Base-by-base conservation (phyloP, 768 basidiomycete species). In the Astraeus odoratus region DNA sequence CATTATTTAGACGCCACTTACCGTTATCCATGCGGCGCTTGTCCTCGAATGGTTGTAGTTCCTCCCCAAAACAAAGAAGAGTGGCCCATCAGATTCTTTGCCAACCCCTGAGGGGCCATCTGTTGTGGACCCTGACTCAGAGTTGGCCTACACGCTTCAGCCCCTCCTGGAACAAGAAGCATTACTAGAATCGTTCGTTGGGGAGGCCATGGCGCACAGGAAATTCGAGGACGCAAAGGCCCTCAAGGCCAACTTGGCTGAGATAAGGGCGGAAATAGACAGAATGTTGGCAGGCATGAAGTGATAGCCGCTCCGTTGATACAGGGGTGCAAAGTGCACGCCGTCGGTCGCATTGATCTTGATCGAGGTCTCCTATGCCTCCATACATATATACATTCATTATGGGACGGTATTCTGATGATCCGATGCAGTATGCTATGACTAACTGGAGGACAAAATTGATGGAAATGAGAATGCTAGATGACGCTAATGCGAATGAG, bases 211-310 rank as follows among this genome's bases (percentile, higher is more conserved):
- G 63, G 76, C 81, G 2, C 84, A 85, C 53, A 74, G 95, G 34
- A 98, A 98, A 66, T 97, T 98, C 51, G 95, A 98, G 64, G 96
- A 99, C 58, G 86, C 86, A 12, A 86, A 86, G 63, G 86, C 85
- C 3, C 68, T 99, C 50, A 83, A 87, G 59, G 61, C 67, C 25
- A 94, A 85, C 61, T 63, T 97, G 41, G 72, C 68, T 37, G 95
- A 98, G 68, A 89, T 99, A 45, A 73, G 84, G 51, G 71, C 58
- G 10, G 94, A 95, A 70, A 93, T 97, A 41, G 81, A 81, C 51
- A 78, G 74, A 57, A 71, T 93, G 49, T 38, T 83, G 34, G 65
- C 57, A 31, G 64, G 65, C 45, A 63, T 60, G 26, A 52, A 57
- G 6, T 51, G 48, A 23, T 50, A 48, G 43, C 39, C 49, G 49